phyloP scores from a whole-genome alignment of 768 basidiomycete genomes.

The Polyporus arcularius region DNA sequence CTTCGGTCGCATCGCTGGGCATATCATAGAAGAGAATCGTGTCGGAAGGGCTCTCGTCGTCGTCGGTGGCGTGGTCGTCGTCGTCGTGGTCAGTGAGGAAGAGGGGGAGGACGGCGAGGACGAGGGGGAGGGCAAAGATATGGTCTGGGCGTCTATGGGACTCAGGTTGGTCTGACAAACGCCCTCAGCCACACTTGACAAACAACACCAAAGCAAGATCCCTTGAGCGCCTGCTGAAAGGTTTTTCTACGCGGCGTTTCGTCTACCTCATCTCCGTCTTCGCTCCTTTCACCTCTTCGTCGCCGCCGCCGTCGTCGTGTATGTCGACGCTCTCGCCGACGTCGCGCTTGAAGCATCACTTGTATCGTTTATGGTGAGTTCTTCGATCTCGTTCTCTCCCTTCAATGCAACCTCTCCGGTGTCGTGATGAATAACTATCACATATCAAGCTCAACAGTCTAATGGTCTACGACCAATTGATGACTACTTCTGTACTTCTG shows the following conservation, averaged over 20 bases:
- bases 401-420: not conserved
- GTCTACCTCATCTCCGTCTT: not conserved
- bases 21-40: slow-evolving; percentile 26
- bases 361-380: not conserved
- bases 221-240: not conserved
- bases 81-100: not conserved
- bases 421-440: not conserved
- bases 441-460: slow-evolving; percentile 2
- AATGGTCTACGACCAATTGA: not conserved
- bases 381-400: not conserved
- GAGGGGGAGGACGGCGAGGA: not conserved
- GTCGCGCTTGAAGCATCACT: not conserved
- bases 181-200: not conserved
- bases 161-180: not conserved
- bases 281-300: not conserved
- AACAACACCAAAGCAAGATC: not conserved
- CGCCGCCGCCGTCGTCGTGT: not conserved
- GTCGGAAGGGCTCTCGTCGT: too few relatives aligned
- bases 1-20: slow-evolving; percentile 60
- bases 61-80: not conserved
- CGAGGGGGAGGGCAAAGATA: not conserved
- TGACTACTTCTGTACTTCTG: not conserved
- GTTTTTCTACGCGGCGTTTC: not conserved
- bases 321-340: not conserved
- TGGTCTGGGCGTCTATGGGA: not conserved